Evolutionary conservation across 306 rosid species (phyloP), one percentile per base, ranked within the genome.

Genomic region (Acacia crassicarpa): DNA sequence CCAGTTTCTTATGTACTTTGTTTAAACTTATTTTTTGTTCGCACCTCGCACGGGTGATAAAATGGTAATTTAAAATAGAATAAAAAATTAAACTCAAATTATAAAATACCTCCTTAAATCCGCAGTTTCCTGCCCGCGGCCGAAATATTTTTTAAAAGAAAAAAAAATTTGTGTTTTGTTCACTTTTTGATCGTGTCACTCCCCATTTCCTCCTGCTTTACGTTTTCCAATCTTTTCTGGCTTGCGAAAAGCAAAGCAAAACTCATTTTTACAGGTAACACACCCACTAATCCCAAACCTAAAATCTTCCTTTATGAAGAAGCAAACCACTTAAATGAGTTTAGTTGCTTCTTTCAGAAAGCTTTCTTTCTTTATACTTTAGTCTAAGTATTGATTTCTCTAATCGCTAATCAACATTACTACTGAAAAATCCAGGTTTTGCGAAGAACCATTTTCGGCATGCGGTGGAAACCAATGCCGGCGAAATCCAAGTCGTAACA

Each of bases 401-500:
- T 83, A 12, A 11, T 67, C 51, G 35, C 33, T 72, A 81, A 68
- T 51, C 78, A 45, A 32, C 62, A n/a, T 71, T 41, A 67, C 40
- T 83, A 62, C 33, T 17, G 49, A 59, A 44, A 44, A 43, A 22
- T 25, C 38, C 81, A 41, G 79, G 65, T 84, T 82, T 67, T 66
- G 12, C 63, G 46, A 58, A 23, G 17, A 59, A 75, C 16, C 76
- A 41, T 67, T 81, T 83, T 54, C 63, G 62, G 23, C 40, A 66
- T 70, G 8, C 38, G 76, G 48, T 58, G 43, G 45, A 54, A 69
- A 30, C 67, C 43, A 79, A 75, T 73, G 74, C 84, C 68, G 71
- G 66, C 69, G 72, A 84, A 80, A 25, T 46, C 27, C 73, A 68
- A 54, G 14, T 83, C 86, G 83, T 83, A 73, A 33, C 20, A 25